Base-by-base conservation (phyloP, 2,329 filamentous ascomycete genomes). In the Byssochlamys sp. region DNA sequence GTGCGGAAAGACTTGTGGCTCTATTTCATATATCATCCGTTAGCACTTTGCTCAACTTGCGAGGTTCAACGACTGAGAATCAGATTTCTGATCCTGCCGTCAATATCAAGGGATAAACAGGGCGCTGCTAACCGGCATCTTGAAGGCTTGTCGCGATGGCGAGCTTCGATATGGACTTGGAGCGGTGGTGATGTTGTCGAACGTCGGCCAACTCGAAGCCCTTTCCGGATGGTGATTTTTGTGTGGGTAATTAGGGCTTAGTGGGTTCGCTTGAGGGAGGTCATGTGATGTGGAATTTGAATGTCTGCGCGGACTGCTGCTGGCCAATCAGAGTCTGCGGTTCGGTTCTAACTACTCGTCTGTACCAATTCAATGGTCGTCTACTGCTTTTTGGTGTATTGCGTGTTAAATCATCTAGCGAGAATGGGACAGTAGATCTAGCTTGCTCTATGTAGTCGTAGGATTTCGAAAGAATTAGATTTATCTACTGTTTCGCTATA, bases 1-100 rank as follows among this genome's bases (percentile, higher is more conserved):
- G 91, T 96, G 80, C 91, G 89, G 91, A 99, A 99, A 78, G 91
- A 90, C 88, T 99, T 99, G 84, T 99, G 91, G 88, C 88, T 92
- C 92, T 97, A 78, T 76, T 52, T 51, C 35, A 48, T 19, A 52
- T n/a, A 11, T 45, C 14, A 48, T 14, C 28, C 50, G 24, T 55
- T 39, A 56, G 54, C 19, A 24, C 12, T 31, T 54, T 55, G 45
- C 24, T 19, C n/a, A 26, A 51, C 24, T 25, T 28, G 52, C 55
- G 54, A 19, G 48, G 35, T 50, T 19, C 31, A 29, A 57, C 24
- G 45, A 54, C 31, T 55, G 55, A 12, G 19, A 29, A 59, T 35
- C 55, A 26, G 53, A 55, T 19, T 54, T 31, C n/a, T 55, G 54
- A 53, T 58, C 54, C 45, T 33, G 54, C 14, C 35, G 14, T 12